Conservation (phyloP, 2,329 filamentous ascomycete genomes). For the Gremmenia infestans region DNA sequence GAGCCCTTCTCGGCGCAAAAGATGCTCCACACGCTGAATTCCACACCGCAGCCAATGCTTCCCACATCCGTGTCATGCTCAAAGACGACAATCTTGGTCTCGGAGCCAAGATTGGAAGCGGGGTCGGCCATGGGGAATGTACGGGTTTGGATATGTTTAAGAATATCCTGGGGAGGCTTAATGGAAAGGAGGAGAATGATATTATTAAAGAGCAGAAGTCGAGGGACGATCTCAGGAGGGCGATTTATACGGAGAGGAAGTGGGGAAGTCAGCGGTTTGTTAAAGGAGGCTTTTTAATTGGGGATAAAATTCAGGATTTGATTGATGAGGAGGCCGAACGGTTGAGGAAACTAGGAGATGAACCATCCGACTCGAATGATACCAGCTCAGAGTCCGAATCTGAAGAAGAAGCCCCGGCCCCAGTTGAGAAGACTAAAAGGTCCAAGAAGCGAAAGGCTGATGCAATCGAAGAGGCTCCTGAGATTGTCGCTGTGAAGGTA, state of each 20-base stretch:
- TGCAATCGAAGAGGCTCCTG: constrained; percentile 32
- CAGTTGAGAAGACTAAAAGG: constrained; percentile 19
- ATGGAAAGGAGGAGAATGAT: constrained; percentile 75
- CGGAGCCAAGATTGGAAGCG: constrained; percentile 71
- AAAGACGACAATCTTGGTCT: constrained; percentile 91
- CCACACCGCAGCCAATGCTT: constrained; percentile 75
- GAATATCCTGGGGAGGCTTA: constrained; percentile 79
- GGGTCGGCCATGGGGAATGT: constrained; percentile 60
- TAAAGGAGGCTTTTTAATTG: constrained; percentile 67
- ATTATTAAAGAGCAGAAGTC: constrained; percentile 65
- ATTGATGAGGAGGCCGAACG: constrained; percentile 34
- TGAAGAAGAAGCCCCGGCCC: constrained; percentile 14
- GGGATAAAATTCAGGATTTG: constrained; percentile 49
- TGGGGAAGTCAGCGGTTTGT: constrained; percentile 84
- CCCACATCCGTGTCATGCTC: constrained; percentile 77
- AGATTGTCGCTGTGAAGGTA: constrained; percentile 19
- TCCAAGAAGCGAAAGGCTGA: constrained; percentile 42
- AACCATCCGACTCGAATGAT: constrained; percentile 6
- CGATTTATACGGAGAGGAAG: constrained; percentile 67
- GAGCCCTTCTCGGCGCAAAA: constrained; percentile 73
- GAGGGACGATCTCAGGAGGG: constrained; percentile 65
- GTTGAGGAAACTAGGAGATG: constrained; percentile 26
- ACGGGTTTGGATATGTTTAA: constrained; percentile 86
- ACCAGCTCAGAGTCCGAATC: constrained; percentile 11
- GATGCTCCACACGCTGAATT: constrained; percentile 69